Conservation (phyloP, 352 stramenopile genomes). For the Phytophthora cryptogea region DNA sequence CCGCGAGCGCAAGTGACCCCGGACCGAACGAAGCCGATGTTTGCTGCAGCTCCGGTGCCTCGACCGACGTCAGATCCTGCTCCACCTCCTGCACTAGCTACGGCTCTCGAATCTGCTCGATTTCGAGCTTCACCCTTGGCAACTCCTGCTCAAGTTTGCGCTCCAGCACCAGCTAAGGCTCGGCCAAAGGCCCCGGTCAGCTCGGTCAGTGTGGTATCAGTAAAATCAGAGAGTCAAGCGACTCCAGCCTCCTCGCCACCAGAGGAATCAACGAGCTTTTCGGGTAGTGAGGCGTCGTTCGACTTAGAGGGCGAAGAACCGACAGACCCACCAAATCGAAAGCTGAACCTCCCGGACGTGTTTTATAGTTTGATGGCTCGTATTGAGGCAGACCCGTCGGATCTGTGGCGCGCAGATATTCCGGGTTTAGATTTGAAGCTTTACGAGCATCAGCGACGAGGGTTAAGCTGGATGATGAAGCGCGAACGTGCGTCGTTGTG, state of each 20-base stretch:
- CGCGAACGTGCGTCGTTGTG: constrained; percentile 42
- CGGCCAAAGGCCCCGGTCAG: no score
- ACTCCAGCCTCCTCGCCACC: not conserved
- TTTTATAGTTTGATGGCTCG: constrained; percentile 60
- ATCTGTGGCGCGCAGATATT: constrained; percentile 57
- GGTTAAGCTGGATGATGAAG: constrained; percentile 74
- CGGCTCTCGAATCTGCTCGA: not conserved
- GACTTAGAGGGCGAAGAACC: constrained; percentile 3
- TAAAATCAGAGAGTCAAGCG: not conserved
- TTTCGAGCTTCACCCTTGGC: no score
- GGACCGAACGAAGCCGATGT: not conserved
- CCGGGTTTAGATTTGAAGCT: constrained; percentile 61
- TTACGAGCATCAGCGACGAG: constrained; percentile 70
- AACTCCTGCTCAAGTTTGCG: not conserved
- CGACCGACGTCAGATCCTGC: not conserved
- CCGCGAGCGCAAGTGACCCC: constrained; percentile 1
- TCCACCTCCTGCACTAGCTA: not conserved
- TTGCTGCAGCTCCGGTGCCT: not conserved
- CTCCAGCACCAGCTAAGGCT: not conserved
- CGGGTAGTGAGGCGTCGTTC: constrained; percentile 4
- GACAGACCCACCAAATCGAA: constrained; percentile 11
- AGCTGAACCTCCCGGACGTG: constrained; percentile 55
- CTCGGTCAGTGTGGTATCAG: not conserved
- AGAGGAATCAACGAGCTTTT: not conserved
- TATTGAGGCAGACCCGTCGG: constrained; percentile 42